A percentile compares a stretch with the other conserved stretches of the same genome.
These are phyloP conservation scores for Alternaria conjuncta DNA, from an alignment of 2,329 filamentous ascomycete species.

Conservation along the genomic window DNA sequence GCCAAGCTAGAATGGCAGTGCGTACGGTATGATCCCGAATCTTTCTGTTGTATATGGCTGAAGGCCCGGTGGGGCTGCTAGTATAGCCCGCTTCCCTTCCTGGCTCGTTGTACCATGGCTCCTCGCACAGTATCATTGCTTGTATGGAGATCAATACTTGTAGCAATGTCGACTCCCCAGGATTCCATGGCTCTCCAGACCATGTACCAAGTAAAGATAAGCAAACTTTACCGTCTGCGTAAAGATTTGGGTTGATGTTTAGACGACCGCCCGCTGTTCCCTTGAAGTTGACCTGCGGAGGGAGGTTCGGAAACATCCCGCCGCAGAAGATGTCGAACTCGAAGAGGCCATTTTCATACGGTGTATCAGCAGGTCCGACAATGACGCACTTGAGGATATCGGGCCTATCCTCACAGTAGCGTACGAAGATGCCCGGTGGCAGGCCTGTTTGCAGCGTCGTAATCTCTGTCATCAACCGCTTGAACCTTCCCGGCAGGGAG, in stretches of 20 bases:
- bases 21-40: slow-evolving; percentile 37
- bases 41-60: slow-evolving; percentile 34
- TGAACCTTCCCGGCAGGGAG: slow-evolving; percentile 53
- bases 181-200: slow-evolving; percentile 56
- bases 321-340: slow-evolving; percentile 61
- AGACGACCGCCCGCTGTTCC: slow-evolving; percentile 53
- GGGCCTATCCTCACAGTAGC: slow-evolving; percentile 53
- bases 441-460: slow-evolving; percentile 55
- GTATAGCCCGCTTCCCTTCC: slow-evolving; percentile 35
- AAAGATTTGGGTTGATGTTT: slow-evolving; percentile 61
- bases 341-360: slow-evolving; percentile 62
- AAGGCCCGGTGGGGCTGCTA: neutral
- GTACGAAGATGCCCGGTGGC: slow-evolving; percentile 60
- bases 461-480: slow-evolving; percentile 52
- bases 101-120: slow-evolving; percentile 64
- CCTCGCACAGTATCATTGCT: slow-evolving; percentile 62
- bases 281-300: slow-evolving; percentile 54
- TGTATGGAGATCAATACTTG: slow-evolving; percentile 64
- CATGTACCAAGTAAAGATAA: slow-evolving; percentile 44
- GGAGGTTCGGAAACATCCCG: slow-evolving; percentile 50
- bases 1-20: slow-evolving; percentile 44
- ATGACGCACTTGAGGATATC: slow-evolving; percentile 62
- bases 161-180: slow-evolving; percentile 57
- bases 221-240: slow-evolving; percentile 53
- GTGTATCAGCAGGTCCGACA: slow-evolving; percentile 57